Evolutionary conservation across 495 filamentous ascomycete species (phyloP).

Genomic region (Cenococcum geophilum): DNA sequence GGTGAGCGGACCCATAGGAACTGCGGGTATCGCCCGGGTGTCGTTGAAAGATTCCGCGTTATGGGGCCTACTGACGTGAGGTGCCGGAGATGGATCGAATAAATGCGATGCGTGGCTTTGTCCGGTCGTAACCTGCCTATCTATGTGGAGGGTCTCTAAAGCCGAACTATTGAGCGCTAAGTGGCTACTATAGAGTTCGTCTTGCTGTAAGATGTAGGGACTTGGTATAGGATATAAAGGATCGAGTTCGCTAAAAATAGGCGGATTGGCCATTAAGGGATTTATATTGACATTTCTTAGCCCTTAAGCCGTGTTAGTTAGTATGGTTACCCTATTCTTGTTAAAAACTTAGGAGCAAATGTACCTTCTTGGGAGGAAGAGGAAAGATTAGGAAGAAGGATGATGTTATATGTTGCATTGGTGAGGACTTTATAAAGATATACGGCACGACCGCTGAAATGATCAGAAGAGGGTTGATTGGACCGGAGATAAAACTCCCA

Average conservation of each 20-base stretch:
- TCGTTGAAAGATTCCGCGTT: constrained; percentile 5
- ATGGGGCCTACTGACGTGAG: constrained; percentile 4
- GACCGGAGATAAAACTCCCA: not conserved
- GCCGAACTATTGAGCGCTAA: constrained; percentile 1
- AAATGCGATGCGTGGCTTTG: not conserved
- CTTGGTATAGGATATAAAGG: constrained; percentile 4
- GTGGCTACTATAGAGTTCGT: not conserved
- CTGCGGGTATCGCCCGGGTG: constrained; percentile 10
- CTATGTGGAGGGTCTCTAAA: constrained; percentile 6
- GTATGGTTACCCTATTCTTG: not conserved
- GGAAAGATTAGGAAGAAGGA: not conserved
- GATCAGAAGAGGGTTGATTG: not conserved
- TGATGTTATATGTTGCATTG: not conserved
- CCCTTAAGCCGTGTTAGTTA: no score
- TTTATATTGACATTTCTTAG: constrained; percentile 7
- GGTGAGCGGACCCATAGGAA: constrained; percentile 23
- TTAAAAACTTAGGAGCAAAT: not conserved
- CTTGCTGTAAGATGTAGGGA: constrained; percentile 3
- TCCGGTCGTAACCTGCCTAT: constrained; percentile 2
- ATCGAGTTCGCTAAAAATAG: constrained; percentile 4
- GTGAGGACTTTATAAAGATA: not conserved
- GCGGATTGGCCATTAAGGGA: constrained; percentile 1
- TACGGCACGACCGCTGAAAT: not conserved
- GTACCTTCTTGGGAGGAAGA: not conserved
- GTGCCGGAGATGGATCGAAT: constrained; percentile 11